A percentile compares a stretch with the other conserved stretches of the same genome.
Conservation (phyloP, 225 moss, liverwort and hornwort genomes). For the Polytrichum commune region DNA sequence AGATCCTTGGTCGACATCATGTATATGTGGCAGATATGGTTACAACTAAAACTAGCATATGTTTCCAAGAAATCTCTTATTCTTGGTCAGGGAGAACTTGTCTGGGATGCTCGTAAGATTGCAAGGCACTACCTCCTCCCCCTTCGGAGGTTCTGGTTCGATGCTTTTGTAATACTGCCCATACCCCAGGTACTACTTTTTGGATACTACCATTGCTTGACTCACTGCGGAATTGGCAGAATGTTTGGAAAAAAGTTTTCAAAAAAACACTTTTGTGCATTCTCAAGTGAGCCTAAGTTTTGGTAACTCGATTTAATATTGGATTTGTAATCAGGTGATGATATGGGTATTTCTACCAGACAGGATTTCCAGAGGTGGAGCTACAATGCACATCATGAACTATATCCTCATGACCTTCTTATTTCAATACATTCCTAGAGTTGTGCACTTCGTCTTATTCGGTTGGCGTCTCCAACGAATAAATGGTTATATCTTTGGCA, state of each 20-base stretch:
- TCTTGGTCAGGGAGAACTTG: slow-evolving; percentile 73
- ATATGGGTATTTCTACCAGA: slow-evolving; percentile 66
- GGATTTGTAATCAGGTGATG: slow-evolving; percentile 42
- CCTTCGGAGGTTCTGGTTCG: slow-evolving; percentile 61
- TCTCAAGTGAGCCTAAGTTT: too few species aligned
- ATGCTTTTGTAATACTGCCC: slow-evolving; percentile 76
- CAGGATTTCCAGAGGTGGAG: slow-evolving; percentile 44
- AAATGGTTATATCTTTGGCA: slow-evolving; percentile 84
- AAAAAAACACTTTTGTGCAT: too few species aligned
- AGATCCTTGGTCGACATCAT: slow-evolving; percentile 50
- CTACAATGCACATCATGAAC: slow-evolving; percentile 54
- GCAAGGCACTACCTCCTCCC: slow-evolving; percentile 68
- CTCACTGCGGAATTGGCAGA: background rate
- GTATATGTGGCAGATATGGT: slow-evolving; percentile 78
- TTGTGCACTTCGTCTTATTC: slow-evolving; percentile 63
- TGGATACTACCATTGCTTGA: too few species aligned
- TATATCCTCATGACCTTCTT: slow-evolving; percentile 59
- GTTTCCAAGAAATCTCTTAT: slow-evolving; percentile 62
- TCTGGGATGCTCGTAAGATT: slow-evolving; percentile 73
- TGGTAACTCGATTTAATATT: too few species aligned
- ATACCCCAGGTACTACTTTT: slow-evolving; percentile 50
- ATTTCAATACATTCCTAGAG: slow-evolving; percentile 75
- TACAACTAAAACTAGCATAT: slow-evolving; percentile 73
- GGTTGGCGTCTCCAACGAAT: slow-evolving; percentile 76
- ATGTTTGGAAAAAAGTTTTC: too few species aligned